Evolutionary conservation across 2,329 filamentous ascomycete species (phyloP).

Genomic region (Bertia moriformis): DNA sequence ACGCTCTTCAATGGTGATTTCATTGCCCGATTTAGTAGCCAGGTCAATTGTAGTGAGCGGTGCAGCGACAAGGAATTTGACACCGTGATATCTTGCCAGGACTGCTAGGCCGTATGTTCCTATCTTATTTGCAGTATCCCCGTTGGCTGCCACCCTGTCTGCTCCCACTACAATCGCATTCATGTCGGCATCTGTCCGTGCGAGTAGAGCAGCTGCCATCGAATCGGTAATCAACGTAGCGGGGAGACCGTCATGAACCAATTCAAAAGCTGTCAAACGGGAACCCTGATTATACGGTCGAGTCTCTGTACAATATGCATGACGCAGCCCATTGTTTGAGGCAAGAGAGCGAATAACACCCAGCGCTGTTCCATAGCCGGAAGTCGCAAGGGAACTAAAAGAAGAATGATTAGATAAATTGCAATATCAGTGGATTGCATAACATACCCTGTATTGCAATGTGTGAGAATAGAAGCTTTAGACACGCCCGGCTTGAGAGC

Average conservation of each 20-base stretch:
- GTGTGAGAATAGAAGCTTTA: constrained; percentile 42
- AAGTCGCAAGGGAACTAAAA: constrained; percentile 45
- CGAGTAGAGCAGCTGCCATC: constrained; percentile 46
- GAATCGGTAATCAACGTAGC: constrained; percentile 52
- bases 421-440: constrained; percentile 2
- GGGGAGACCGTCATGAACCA: constrained; percentile 50
- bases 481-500: constrained; percentile 18
- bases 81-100: constrained; percentile 41
- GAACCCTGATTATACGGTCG: constrained; percentile 56
- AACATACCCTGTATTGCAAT: constrained; percentile 52
- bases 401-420: constrained; percentile 2
- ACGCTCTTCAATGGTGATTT: constrained; percentile 50
- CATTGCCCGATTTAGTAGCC: constrained; percentile 35
- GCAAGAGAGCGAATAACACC: constrained; percentile 48
- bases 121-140: constrained; percentile 57
- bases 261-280: constrained; percentile 48
- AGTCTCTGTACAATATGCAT: constrained; percentile 52
- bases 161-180: constrained; percentile 50
- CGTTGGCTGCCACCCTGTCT: constrained; percentile 53
- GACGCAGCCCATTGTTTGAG: constrained; percentile 30
- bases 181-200: constrained; percentile 24
- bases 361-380: constrained; percentile 51
- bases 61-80: constrained; percentile 53
- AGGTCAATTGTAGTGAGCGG: constrained; percentile 52
- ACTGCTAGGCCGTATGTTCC: constrained; percentile 51